Evolutionary conservation across 371 early-diverging fungal genomes (phyloP), one percentile per base, ranked within the genome.

Genomic region (Syncephalastrum sp.): DNA sequence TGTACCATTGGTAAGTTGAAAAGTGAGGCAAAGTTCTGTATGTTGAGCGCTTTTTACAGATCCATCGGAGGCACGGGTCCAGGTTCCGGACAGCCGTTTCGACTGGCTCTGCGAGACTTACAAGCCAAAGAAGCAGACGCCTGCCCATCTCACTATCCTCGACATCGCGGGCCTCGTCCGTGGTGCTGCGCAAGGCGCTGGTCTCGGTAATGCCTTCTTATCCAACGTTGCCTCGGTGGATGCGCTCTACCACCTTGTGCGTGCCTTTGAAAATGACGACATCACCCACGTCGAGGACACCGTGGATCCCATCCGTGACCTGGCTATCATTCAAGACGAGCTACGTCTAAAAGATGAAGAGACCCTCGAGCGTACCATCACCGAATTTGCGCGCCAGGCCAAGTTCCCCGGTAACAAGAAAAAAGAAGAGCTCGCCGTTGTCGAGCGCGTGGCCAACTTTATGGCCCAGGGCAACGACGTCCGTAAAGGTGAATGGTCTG

Each of bases 81-180:
- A 83, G 33, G 91, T 96, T 24, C 91, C 93, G 24, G 96, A 96
- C 61, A 77, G 61, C n/a, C 77, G 94, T 23, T 83, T 91, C 57
- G 89, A 92, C 55, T 82, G 78, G 74, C 82, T 95, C 29, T 82
- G 85, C 59, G 65, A 83, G 12, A 61, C 80, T 27, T 92, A 85
- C 71, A 78, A 88, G 66, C 89, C 92, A 4, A 71, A 74, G n/a
- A 72, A 65, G 53, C 65, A 62, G 48, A 79, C 84, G 43, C 88
- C 87, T 25, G 85, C 88, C 16, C 82, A 82, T 68, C 74, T 77
- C 64, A 89, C 88, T 8, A 88, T 95, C 42, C 87, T 89, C 27
- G 97, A 98, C 74, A 98, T 98, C 82, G 98, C 98, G 27, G 97
- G 98, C 25, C 86, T 98, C 50, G 92, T 96, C n/a, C 88, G 90